phyloP scores from a whole-genome alignment of 73 alveolate species.

The Paramecium sonneborni region DNA sequence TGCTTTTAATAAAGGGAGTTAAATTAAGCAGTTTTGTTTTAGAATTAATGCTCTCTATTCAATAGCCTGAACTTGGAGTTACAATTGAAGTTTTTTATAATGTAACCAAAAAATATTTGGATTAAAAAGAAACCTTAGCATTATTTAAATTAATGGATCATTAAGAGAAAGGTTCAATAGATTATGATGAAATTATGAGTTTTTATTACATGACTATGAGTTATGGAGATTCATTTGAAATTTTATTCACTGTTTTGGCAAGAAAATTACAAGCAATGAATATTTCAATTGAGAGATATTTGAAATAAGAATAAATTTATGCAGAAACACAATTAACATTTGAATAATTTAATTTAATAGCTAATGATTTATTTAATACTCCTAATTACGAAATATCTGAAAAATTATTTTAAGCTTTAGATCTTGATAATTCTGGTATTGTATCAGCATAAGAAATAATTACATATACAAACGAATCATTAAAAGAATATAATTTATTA shows the following conservation, averaged over 20 bases:
- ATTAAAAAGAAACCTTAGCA: not conserved
- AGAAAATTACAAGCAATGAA: conserved; percentile 55
- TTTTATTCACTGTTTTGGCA: conserved; percentile 52
- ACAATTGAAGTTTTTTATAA: not conserved
- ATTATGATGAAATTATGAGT: conserved; percentile 59
- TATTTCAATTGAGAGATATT: conserved; percentile 26
- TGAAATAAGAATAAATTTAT: not conserved
- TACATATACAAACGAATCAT: not conserved
- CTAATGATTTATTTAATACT: not conserved
- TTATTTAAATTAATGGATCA: not conserved
- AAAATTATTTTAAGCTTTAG: conserved; percentile 25
- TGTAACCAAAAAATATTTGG: not conserved
- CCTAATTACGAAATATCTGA: not conserved
- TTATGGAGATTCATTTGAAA: conserved; percentile 17
- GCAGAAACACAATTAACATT: not conserved
- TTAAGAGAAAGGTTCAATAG: conserved; percentile 51
- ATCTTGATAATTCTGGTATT: not conserved
- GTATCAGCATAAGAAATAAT: conserved; percentile 16
- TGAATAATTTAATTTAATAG: conserved; percentile 23
- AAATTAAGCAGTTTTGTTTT: not conserved
- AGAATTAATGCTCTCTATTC: not conserved
- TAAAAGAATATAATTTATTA: not conserved
- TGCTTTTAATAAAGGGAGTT: not conserved
- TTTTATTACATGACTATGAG: conserved; percentile 24
- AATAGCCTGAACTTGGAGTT: not conserved